Evolutionary conservation across 1,139 yeast genomes (phyloP), one percentile per base, ranked within the genome.

Genomic region (Williopsis jadinii): DNA sequence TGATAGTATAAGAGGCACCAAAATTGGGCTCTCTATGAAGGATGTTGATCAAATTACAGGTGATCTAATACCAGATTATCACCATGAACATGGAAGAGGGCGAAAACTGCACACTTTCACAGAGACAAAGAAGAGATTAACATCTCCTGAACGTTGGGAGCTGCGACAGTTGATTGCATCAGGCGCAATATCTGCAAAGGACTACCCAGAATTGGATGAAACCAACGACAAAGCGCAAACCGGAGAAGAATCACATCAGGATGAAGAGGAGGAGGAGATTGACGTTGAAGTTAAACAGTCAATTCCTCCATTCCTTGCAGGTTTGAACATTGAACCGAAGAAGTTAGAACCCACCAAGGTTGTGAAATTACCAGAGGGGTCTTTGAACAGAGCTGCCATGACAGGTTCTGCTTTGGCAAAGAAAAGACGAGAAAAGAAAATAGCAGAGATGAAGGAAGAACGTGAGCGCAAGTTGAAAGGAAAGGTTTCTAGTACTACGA

Each of bases 101-200:
- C 58, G 65, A 42, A 62, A 46, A 39, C 38, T 49, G 30, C 44
- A 49, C 42, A 42, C 52, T 13, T 30, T 36, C 9, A 28, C 39
- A 15, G 34, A 49, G n/a, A 43, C 44, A 5, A 60, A 67, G 43
- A 69, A 79, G 51, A 65, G 86, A 39, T 60, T 83, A 32, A 81
- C 94, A 0, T 83, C 95, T 0, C 95, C 95, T 1, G 97, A 90
- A 59, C 64, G 90, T 43, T 90, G 96, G 95, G 97, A 90, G 55
- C 72, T 86, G 40, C 69, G 85, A 30, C 97, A 90, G 55, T 66
- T 86, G 30, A 81, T 84, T 30, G 84, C 94, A 0, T 78, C 94
- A 3, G 95, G 95, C 2, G 92, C 76, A 0, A 77, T 78, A 0
- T 70, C 79, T 3, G 76, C 82, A 0, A 71, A 78, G 11, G 92